Percentiles rank a stretch among this genome's conserved stretches.
Evolutionary conservation across 2,329 filamentous ascomycete genomes (phyloP).

Genomic region (Dryadomyces sulphureus): DNA sequence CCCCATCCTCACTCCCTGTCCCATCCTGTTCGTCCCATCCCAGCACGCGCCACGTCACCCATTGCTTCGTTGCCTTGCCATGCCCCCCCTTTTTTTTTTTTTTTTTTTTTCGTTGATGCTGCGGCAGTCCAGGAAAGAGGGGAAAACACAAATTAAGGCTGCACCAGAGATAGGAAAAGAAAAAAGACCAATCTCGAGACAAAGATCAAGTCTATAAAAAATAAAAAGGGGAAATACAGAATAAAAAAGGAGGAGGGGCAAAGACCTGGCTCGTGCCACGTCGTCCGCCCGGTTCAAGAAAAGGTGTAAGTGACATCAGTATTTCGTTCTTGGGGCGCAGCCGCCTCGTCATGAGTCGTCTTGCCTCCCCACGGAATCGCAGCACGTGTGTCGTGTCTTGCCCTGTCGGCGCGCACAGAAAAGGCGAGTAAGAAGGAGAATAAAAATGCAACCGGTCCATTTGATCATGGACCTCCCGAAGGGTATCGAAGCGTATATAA

Average conservation of each 20-base stretch:
- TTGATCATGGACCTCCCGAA: constrained; percentile 22
- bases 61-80: not conserved
- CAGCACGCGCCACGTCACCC: not conserved
- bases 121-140: not conserved
- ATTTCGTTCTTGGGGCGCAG: constrained; percentile 6
- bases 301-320: constrained; percentile 6
- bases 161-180: constrained; percentile 1
- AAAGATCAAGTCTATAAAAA: not conserved
- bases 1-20: not conserved
- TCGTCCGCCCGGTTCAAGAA: not conserved
- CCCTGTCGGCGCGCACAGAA: not conserved
- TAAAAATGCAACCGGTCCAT: constrained; percentile 9
- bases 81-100: not conserved
- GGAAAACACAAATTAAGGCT: constrained; percentile 6
- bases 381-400: not conserved
- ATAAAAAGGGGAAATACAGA: constrained; percentile 9
- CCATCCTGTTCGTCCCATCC: not conserved
- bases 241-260: not conserved
- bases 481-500: constrained; percentile 28
- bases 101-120: too few relatives aligned
- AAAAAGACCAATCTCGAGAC: not conserved
- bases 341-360: not conserved
- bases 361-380: not conserved
- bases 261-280: not conserved
- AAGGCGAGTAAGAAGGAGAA: constrained; percentile 7